phyloP scores from a whole-genome alignment of 192 early-diverging fungal genomes.

The Umbelopsis ramanniana region DNA sequence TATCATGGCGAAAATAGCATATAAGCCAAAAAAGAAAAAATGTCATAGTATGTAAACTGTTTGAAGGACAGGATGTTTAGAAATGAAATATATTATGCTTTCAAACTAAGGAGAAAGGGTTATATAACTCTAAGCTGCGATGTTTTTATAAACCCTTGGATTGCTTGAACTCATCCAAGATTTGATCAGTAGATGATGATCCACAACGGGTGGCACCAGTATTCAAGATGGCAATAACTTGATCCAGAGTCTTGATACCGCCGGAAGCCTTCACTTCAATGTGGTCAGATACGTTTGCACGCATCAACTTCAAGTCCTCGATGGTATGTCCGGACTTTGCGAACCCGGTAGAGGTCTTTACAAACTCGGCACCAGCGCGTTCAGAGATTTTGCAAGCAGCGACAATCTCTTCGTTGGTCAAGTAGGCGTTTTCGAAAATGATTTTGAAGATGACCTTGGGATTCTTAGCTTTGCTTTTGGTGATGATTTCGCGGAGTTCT shows the following conservation, averaged over 20 bases:
- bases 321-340: slow-evolving; percentile 55
- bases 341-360: slow-evolving; percentile 69
- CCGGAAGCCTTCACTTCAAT: slow-evolving; percentile 64
- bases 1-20: background rate
- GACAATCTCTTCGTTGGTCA: slow-evolving; percentile 58
- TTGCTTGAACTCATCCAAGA: slow-evolving; percentile 54
- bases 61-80: background rate
- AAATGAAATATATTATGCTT: too few relatives aligned
- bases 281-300: slow-evolving; percentile 39
- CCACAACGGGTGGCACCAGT: slow-evolving; percentile 63
- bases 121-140: background rate
- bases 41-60: background rate
- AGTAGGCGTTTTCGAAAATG: slow-evolving; percentile 63
- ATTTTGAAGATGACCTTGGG: slow-evolving; percentile 57
- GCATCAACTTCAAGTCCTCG: slow-evolving; percentile 58
- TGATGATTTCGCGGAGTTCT: slow-evolving; percentile 47
- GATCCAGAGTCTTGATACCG: slow-evolving; percentile 58
- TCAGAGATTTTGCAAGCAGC: slow-evolving; percentile 45
- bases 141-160: slow-evolving; percentile 8
- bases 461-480: slow-evolving; percentile 45
- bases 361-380: slow-evolving; percentile 61
- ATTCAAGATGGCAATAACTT: slow-evolving; percentile 54
- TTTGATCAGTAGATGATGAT: slow-evolving; percentile 54
- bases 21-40: background rate
- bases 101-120: background rate